Conservation (phyloP, 116 monocot genomes). For the Zostera marina region DNA sequence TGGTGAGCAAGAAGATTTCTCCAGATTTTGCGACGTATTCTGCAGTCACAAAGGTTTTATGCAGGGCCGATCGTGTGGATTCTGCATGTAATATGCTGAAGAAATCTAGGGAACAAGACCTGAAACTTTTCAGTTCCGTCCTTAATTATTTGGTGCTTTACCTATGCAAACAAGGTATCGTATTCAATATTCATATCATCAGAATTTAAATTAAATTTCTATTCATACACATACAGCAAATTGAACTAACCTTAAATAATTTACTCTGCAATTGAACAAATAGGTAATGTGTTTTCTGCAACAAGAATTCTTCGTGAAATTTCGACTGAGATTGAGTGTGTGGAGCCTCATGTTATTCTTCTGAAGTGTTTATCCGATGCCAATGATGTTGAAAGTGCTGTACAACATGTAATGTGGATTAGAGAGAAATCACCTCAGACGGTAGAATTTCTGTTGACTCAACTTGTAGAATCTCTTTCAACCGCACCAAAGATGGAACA, state of each 20-base stretch:
- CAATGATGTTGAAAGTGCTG: constrained; percentile 39
- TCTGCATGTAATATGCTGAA: constrained; percentile 31
- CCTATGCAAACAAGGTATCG: constrained; percentile 56
- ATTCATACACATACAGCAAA: background rate
- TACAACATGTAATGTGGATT: constrained; percentile 50
- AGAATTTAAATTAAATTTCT: background rate
- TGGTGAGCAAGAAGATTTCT: constrained; percentile 36
- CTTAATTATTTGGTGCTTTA: constrained; percentile 25
- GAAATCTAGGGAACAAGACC: constrained; percentile 37
- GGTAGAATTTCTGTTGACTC: constrained; percentile 22
- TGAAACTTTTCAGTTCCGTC: constrained; percentile 25
- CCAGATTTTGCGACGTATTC: constrained; percentile 34
- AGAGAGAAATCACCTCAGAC: constrained; percentile 17
- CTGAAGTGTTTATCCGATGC: constrained; percentile 48
- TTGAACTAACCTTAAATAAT: background rate
- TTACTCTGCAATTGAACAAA: background rate
- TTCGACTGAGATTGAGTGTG: constrained; percentile 19
- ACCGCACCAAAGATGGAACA: constrained; percentile 47
- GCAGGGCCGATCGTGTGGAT: constrained; percentile 26
- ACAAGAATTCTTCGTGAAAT: constrained; percentile 19
- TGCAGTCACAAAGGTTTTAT: constrained; percentile 36
- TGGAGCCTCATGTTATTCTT: constrained; percentile 42
- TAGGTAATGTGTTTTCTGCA: constrained; percentile 41
- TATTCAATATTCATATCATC: background rate
- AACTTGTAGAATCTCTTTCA: constrained; percentile 58